A percentile compares a stretch with the other conserved stretches of the same genome.
These are phyloP conservation scores for Staphylotrichum longicolle DNA, from an alignment of 495 filamentous ascomycete species.

Conservation along the genomic window DNA sequence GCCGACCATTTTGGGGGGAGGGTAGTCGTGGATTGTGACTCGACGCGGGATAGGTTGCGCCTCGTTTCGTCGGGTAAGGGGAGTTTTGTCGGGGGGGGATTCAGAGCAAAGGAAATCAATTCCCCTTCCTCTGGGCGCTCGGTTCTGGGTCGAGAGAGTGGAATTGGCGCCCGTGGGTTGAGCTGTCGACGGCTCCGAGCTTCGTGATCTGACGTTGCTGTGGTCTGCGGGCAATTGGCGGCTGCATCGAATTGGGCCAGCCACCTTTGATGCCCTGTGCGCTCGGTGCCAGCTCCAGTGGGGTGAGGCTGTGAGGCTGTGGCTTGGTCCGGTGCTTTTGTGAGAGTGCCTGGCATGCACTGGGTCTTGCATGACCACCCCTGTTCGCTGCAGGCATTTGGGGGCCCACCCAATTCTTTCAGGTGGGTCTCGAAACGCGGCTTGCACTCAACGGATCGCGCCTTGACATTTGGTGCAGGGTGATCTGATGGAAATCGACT, in stretches of 20 bases:
- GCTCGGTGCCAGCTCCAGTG: neutral
- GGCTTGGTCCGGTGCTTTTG: conserved; percentile 2
- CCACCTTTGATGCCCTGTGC: conserved; percentile 15
- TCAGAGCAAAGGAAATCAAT: conserved; percentile 3
- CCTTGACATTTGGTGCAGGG: neutral
- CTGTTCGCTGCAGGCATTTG: neutral
- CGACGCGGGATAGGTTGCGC: neutral
- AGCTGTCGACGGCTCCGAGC: conserved; percentile 13
- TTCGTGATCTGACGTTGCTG: conserved; percentile 19
- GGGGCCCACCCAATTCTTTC: conserved; percentile 15
- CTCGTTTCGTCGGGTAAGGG: neutral
- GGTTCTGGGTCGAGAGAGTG: conserved; percentile 5
- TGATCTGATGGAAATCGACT: no score
- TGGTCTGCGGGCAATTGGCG: conserved; percentile 14
- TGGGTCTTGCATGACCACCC: conserved; percentile 6
- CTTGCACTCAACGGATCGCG: neutral
- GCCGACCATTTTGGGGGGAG: conserved; percentile 52
- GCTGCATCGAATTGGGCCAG: conserved; percentile 17
- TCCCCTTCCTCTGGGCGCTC: conserved; percentile 9
- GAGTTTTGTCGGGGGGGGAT: neutral
- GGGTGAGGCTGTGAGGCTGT: conserved; percentile 4
- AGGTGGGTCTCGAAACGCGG: neutral
- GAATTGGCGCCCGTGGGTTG: conserved; percentile 16
- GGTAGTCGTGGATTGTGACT: conserved; percentile 1
- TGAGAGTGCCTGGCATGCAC: neutral